Evolutionary conservation across 1,139 yeast species (phyloP).

Genomic region (Suhomyces kunorum): DNA sequence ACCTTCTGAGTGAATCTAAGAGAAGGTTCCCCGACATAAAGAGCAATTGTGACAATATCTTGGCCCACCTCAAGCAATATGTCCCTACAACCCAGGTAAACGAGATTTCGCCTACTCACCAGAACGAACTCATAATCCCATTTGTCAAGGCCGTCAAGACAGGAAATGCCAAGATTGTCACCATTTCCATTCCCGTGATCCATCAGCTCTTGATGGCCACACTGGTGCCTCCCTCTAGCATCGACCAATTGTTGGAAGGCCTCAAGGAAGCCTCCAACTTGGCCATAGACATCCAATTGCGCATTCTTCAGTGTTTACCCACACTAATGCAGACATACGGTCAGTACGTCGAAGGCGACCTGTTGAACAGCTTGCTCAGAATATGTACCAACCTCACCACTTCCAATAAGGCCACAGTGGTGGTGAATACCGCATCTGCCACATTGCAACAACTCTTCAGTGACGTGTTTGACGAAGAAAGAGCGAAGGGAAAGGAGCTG

Average conservation of each 20-base stretch:
- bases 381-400: constrained; percentile 75
- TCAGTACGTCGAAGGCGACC: constrained; percentile 51
- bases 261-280: constrained; percentile 72
- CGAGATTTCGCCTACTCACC: constrained; percentile 31
- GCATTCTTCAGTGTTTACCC: constrained; percentile 84
- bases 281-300: constrained; percentile 80
- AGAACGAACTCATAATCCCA: constrained; percentile 63
- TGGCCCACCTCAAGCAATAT: constrained; percentile 46
- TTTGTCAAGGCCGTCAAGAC: constrained; percentile 73
- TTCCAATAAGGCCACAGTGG: constrained; percentile 70
- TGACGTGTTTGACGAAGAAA: constrained; percentile 61
- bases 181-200: constrained; percentile 47
- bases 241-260: constrained; percentile 61
- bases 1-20: constrained; percentile 66
- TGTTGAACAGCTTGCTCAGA: constrained; percentile 58
- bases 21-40: constrained; percentile 68
- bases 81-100: constrained; percentile 19
- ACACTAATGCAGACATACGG: constrained; percentile 67
- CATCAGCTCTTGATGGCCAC: constrained; percentile 18
- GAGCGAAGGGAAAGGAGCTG: constrained; percentile 6
- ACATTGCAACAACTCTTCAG: constrained; percentile 84
- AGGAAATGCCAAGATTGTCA: constrained; percentile 70
- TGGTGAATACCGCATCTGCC: constrained; percentile 90
- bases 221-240: constrained; percentile 49
- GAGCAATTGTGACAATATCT: constrained; percentile 63